Evolutionary conservation across 1,284 basidiomycete genomes (phyloP).

Genomic region (Chiua sp.): DNA sequence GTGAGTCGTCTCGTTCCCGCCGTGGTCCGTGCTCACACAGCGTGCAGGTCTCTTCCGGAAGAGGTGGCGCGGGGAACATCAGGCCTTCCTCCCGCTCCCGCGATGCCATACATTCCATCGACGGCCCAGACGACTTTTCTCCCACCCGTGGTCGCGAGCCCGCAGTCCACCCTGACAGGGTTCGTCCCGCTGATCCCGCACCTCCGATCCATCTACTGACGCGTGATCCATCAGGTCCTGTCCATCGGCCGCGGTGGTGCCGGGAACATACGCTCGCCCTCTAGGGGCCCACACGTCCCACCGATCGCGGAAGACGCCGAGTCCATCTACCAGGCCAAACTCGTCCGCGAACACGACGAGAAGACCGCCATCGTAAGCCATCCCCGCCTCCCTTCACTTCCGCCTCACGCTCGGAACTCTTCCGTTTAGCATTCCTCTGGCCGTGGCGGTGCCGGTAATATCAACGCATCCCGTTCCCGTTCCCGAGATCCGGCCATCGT

Average conservation of each 20-base stretch:
- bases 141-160: conserved; percentile 62
- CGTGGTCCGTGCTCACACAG: not conserved
- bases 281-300: conserved; percentile 43
- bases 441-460: conserved; percentile 38
- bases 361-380: conserved; percentile 44
- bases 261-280: conserved; percentile 79
- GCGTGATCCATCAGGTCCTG: conserved; percentile 42
- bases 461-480: conserved; percentile 33
- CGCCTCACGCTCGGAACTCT: conserved; percentile 1
- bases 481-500: conserved; percentile 38
- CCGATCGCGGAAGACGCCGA: conserved; percentile 35
- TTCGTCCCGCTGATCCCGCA: conserved; percentile 19
- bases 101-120: conserved; percentile 37
- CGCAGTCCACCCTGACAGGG: conserved; percentile 38
- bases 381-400: not conserved
- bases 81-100: conserved; percentile 50
- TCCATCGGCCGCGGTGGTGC: conserved; percentile 78
- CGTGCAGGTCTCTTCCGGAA: conserved; percentile 59
- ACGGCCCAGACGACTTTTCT: conserved; percentile 48
- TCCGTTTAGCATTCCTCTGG: conserved; percentile 52
- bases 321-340: conserved; percentile 46
- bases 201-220: not conserved
- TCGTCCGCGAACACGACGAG: conserved; percentile 49
- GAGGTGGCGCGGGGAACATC: conserved; percentile 75
- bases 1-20: conserved; percentile 28